These are phyloP conservation scores for Cydonia oblonga DNA, from an alignment of 331 rosid genomes.

Conservation along the genomic window DNA sequence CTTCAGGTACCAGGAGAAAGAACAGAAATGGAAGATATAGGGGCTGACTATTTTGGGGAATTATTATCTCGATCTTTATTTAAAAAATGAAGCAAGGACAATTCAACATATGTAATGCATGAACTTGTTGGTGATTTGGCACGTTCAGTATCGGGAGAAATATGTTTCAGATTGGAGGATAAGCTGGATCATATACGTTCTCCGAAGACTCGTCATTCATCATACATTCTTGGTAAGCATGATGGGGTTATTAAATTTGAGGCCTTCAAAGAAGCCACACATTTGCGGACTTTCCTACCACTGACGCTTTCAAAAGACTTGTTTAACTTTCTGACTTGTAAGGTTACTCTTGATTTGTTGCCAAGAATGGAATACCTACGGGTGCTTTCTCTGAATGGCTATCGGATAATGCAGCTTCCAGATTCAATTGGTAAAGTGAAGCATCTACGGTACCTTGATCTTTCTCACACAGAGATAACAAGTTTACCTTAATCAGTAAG, in stretches of 20 bases:
- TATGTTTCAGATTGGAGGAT: neutral
- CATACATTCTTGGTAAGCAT: neutral
- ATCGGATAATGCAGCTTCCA: neutral
- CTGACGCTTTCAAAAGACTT: too few relatives aligned
- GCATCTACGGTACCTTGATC: neutral
- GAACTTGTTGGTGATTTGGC: conserved; percentile 13
- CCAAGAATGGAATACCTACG: conserved; percentile 1
- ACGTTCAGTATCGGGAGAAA: neutral
- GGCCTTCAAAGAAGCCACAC: neutral
- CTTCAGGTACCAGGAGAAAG: neutral
- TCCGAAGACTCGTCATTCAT: neutral
- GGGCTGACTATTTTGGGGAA: conserved; percentile 3
- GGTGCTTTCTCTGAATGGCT: conserved; percentile 3
- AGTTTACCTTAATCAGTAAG: neutral
- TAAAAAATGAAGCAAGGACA: neutral
- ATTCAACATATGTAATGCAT: neutral
- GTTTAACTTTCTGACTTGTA: neutral
- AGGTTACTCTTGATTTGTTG: neutral
- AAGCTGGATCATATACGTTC: neutral
- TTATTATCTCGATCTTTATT: conserved; percentile 5
- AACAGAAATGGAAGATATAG: conserved; percentile 12
- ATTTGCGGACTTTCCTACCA: conserved; percentile 13
- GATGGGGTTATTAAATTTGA: neutral
- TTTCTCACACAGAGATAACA: neutral
- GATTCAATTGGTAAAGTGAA: neutral